These are phyloP conservation scores for Canna indica DNA, from an alignment of 176 grass and related monocot species.

Conservation along the genomic window DNA sequence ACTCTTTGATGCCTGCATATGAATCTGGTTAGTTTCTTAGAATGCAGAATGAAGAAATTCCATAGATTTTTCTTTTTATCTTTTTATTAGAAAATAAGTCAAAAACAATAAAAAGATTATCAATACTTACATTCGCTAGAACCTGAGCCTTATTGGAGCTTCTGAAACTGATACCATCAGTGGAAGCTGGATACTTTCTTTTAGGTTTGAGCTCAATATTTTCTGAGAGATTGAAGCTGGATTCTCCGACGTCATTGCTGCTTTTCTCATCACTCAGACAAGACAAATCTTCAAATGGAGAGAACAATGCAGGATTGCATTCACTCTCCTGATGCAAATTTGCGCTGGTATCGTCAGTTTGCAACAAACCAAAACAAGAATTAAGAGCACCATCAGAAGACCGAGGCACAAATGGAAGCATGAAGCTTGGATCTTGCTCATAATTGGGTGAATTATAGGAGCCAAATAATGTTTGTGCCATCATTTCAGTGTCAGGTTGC, in stretches of 20 bases:
- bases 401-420: conserved; percentile 25
- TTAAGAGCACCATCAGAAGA: too few species aligned
- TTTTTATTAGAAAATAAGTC: too few species aligned
- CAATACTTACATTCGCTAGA: neutral
- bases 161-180: neutral
- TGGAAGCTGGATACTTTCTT: conserved; percentile 23
- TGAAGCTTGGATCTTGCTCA: conserved; percentile 20
- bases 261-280: neutral
- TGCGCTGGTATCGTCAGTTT: conserved; percentile 22
- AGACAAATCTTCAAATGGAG: too few species aligned
- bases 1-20: conserved; percentile 17
- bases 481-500: conserved; percentile 47
- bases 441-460: neutral
- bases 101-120: too few species aligned
- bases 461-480: conserved; percentile 39
- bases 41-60: neutral
- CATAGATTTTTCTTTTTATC: too few species aligned
- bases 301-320: too few species aligned
- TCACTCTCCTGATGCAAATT: neutral
- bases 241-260: neutral
- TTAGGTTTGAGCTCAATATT: conserved; percentile 24
- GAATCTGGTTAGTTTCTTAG: too few species aligned
- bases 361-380: conserved; percentile 20
- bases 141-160: conserved; percentile 28
- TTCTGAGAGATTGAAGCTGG: too few species aligned